A percentile compares a stretch with the other conserved stretches of the same genome.
Evolutionary conservation across 1,139 yeast species (phyloP).

Genomic region (Candida sanyaensis): DNA sequence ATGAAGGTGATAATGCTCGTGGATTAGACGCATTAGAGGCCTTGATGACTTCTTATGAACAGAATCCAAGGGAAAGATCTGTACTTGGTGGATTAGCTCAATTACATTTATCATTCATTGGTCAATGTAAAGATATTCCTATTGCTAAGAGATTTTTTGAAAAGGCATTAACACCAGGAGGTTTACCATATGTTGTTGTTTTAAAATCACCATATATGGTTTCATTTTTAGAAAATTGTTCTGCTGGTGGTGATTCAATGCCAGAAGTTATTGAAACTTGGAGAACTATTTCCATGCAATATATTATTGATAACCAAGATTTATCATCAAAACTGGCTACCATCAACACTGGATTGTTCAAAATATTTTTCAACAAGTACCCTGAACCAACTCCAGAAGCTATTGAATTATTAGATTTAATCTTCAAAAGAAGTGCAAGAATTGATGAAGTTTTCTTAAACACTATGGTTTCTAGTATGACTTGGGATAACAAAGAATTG

Average conservation of each 20-base stretch:
- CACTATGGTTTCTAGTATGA: conserved; percentile 67
- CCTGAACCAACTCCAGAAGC: conserved; percentile 60
- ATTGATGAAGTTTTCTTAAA: conserved; percentile 79
- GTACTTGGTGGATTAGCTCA: conserved; percentile 42
- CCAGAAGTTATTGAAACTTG: conserved; percentile 64
- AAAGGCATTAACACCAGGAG: conserved; percentile 61
- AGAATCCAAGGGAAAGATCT: conserved; percentile 17
- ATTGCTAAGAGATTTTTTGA: conserved; percentile 75
- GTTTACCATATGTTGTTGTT: conserved; percentile 68
- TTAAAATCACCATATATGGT: conserved; percentile 78
- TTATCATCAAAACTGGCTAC: conserved; percentile 55
- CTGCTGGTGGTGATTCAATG: conserved; percentile 58
- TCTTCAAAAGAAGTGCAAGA: conserved; percentile 58
- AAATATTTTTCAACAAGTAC: conserved; percentile 63
- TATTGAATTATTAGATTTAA: conserved; percentile 54
- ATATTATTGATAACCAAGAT: conserved; percentile 3
- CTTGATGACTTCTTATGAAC: conserved; percentile 32
- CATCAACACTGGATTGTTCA: conserved; percentile 68
- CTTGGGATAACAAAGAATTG: conserved; percentile 69
- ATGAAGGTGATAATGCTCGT: conserved; percentile 40
- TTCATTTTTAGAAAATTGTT: conserved; percentile 63
- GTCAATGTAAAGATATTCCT: conserved; percentile 71
- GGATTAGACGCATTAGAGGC: conserved; percentile 45
- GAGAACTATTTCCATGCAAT: conserved; percentile 23
- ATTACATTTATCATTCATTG: conserved; percentile 78